Base-by-base conservation (phyloP, 129 eudicot genomes). In the Lactuca saligna region DNA sequence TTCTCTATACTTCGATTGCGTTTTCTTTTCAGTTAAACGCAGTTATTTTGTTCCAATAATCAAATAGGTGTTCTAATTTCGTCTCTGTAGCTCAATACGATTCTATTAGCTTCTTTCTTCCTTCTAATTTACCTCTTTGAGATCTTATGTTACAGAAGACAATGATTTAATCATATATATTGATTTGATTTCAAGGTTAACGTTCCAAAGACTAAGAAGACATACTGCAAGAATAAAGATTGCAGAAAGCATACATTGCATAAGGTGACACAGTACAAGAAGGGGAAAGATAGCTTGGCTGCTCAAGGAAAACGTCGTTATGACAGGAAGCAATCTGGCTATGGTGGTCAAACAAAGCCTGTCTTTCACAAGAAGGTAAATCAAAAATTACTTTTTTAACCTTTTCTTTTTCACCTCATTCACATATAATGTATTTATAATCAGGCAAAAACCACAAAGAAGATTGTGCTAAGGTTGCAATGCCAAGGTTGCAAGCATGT, bases 341-440 rank as follows among this genome's bases (percentile, higher is more conserved):
- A 79, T 67, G 83, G 83, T 79, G 83, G 83, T 8, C 83, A 79
- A 38, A 79, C 83, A 14, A 79, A 79, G 75, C 83, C 83, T 13
- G 83, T 79, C 42, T 79, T 79, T 54, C 83, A 79, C 79, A 79
- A 79, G 75, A 79, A 79, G 83, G 83, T 79, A 7, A 34, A 54
- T 3, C 33, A 41, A 42, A 10, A 12, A 32, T 67, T 1, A 3
- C 38, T 14, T 44, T 44, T 44, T 29, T 9, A 11, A 44, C 39
- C 38, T 25, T 39, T 13, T 17, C 20, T 29, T 65, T 13, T 42
- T 25, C 20, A 33, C 13, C 8, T 63, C 16, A 17, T 49, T 49
- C 58, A 25, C 66, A 34, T 37, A 8, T 37, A 8, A 34, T 58
- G 29, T 25, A 25, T 8, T 2, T 8, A 46, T 46, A 4, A 46